Conservation (phyloP, 352 stramenopile genomes). For the Globisporangium paddicum region DNA sequence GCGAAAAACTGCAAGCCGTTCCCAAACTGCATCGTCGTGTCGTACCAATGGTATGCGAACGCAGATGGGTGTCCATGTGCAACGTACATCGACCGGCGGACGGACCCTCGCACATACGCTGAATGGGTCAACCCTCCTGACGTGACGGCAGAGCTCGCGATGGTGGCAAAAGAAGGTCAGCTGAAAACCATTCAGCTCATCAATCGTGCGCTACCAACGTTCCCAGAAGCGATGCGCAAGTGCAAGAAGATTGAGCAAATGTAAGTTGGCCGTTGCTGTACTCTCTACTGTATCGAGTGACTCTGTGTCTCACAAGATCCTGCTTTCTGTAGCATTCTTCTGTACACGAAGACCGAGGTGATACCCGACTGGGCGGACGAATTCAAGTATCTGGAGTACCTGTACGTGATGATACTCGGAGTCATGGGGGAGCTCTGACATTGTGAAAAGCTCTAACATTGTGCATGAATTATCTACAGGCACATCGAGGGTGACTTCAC, state of each 20-base stretch:
- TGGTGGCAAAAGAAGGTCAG: slow-evolving; percentile 26
- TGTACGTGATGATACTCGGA: no score
- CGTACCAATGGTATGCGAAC: slow-evolving; percentile 31
- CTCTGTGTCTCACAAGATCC: slow-evolving; percentile 3
- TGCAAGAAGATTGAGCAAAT: slow-evolving; percentile 29
- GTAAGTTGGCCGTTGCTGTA: slow-evolving; percentile 7
- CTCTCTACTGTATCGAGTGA: neutral
- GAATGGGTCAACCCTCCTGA: slow-evolving; percentile 37
- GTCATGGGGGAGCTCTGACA: no score
- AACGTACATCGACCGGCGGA: slow-evolving; percentile 32
- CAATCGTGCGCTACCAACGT: slow-evolving; percentile 28
- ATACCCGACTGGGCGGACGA: no score
- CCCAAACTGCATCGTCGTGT: slow-evolving; percentile 32
- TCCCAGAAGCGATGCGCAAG: slow-evolving; percentile 26
- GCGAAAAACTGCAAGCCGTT: slow-evolving; percentile 23
- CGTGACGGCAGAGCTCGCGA: slow-evolving; percentile 17
- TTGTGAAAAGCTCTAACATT: no score
- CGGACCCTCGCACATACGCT: slow-evolving; percentile 18
- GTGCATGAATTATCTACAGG: no score
- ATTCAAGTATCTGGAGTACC: no score
- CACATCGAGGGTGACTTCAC: slow-evolving; percentile 32
- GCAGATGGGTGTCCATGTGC: slow-evolving; percentile 26
- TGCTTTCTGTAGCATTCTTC: neutral
- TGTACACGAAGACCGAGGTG: no score
- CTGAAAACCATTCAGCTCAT: slow-evolving; percentile 41